Conservation (phyloP, 768 basidiomycete species). For the Boletus sp. region DNA sequence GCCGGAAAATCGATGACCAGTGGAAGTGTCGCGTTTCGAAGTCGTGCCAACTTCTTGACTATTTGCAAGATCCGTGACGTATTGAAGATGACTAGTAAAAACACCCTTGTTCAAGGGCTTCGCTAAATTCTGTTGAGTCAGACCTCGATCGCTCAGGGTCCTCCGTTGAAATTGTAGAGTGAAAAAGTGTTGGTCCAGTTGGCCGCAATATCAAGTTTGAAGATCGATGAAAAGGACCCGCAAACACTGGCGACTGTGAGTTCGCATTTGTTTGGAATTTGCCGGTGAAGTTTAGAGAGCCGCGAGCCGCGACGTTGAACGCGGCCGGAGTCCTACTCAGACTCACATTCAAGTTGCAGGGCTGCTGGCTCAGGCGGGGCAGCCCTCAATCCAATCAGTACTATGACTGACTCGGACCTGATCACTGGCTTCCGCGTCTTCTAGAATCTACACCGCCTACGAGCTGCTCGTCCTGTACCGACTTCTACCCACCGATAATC, state of each 20-base stretch:
- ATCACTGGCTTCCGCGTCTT: not conserved
- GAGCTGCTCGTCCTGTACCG: not conserved
- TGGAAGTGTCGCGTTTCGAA: not conserved
- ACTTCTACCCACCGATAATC: not conserved
- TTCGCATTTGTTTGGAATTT: constrained; percentile 1
- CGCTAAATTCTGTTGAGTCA: not conserved
- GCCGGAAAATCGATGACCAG: not conserved
- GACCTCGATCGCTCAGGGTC: not conserved
- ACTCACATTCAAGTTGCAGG: constrained; percentile 1
- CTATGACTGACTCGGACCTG: not conserved
- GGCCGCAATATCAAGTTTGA: not conserved
- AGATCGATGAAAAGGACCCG: not conserved
- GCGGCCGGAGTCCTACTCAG: not conserved
- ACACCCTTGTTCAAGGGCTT: not conserved
- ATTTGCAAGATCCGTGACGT: not conserved
- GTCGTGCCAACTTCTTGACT: not conserved
- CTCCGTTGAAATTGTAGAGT: not conserved
- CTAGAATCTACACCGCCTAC: not conserved
- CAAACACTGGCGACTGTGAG: not conserved
- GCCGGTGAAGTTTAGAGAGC: not conserved
- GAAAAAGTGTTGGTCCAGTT: not conserved
- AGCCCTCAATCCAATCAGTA: not conserved
- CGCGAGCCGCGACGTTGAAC: not conserved
- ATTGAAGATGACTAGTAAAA: not conserved
- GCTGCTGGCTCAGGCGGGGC: not conserved